phyloP scores from a whole-genome alignment of 345 rosid species.

The Salix suchowensis region DNA sequence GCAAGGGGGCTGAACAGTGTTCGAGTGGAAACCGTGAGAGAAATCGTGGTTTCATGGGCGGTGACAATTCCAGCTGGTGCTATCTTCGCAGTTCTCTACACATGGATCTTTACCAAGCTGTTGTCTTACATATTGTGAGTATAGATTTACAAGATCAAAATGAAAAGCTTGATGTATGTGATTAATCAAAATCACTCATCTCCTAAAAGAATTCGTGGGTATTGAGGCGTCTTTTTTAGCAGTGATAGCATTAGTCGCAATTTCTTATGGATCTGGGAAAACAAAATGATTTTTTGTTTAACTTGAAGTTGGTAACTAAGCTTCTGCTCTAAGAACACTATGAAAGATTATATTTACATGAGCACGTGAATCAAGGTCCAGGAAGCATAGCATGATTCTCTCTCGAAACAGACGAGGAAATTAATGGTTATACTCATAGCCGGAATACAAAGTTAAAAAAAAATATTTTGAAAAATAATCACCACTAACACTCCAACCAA shows the following conservation, averaged over 20 bases:
- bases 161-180: slow-evolving; percentile 20
- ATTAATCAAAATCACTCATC: slow-evolving; percentile 21
- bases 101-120: slow-evolving; percentile 84
- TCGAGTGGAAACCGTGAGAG: slow-evolving; percentile 82
- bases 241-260: slow-evolving; percentile 20
- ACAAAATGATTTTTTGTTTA: neutral
- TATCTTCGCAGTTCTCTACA: slow-evolving; percentile 65
- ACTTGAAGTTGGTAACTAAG: neutral
- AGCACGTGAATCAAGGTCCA: neutral
- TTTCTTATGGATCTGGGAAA: neutral
- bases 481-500: neutral
- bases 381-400: neutral
- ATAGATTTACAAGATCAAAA: slow-evolving; percentile 14
- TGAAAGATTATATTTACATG: neutral
- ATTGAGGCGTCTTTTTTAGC: slow-evolving; percentile 17
- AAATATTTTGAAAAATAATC: too few species aligned
- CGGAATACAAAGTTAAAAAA: neutral
- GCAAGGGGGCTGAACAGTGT: slow-evolving; percentile 91
- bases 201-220: slow-evolving; percentile 9
- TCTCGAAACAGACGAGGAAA: neutral
- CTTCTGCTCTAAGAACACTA: neutral
- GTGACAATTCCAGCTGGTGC: slow-evolving; percentile 95
- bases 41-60: slow-evolving; percentile 83
- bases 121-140: slow-evolving; percentile 56
- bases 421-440: neutral